Evolutionary conservation across 345 rosid genomes (phyloP), one percentile per base, ranked within the genome.

Genomic region (Acer negundo): DNA sequence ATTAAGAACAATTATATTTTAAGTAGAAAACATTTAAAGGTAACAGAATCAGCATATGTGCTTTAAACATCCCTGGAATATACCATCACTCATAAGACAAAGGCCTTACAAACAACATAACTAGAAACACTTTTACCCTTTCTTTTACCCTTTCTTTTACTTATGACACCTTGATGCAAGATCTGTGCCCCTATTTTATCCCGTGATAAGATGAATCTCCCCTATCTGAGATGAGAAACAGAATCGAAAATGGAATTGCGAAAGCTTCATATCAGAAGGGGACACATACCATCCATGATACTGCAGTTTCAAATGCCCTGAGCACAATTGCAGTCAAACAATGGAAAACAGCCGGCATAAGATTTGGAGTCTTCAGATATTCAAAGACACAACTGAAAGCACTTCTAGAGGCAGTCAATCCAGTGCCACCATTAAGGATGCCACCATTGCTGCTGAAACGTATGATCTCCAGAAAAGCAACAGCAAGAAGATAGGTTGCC

Each of bases 401-500:
- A 90, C 99, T 97, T 85, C 97, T 94, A 70, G 94, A 86, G 59
- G 91, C 87, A 73, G 90, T 87, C 74, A 88, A 84, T 78, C 86
- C 80, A 70, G 85, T 74, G 72, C 87, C 87, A 65, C 98, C 97
- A 80, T 94, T 97, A 76, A 97, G 97, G 79, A 94, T 89, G 80
- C 99, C 99, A 66, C 99, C 99, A 67, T 97, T 97, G 83, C 97
- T 97, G 82, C 93, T 91, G 85, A 97, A 97, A 51, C 99, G 97
- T 72, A 91, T 91, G 65, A 93, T 93, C 86, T 97, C 99, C 80
- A 97, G 79, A 84, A 94, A 94, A 49, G 99, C 94, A 42, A 97
- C 99, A 28, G 99, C 98, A 80, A 97, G 99, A 89, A 97, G 95
- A 89, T 94, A 97, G 70, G 97, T 97, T 31, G 99, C 98, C 87